phyloP scores from a whole-genome alignment of 1,284 basidiomycete genomes.

The Dichomitus squalens region DNA sequence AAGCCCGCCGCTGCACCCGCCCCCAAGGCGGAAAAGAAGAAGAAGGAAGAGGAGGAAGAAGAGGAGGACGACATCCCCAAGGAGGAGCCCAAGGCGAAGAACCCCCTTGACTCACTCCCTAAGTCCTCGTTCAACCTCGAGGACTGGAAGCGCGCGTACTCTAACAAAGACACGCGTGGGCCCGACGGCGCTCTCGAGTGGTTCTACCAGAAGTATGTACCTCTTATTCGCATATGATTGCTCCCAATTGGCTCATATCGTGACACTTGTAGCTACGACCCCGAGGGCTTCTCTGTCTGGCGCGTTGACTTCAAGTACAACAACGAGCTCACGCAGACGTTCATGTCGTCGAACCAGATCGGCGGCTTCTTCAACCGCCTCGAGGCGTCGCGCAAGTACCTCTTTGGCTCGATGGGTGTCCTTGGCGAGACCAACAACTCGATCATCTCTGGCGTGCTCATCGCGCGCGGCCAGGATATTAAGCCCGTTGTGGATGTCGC shows the following conservation, averaged over 20 bases:
- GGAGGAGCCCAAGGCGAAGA: slow-evolving; percentile 83
- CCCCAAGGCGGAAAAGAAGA: slow-evolving; percentile 57
- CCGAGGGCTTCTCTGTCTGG: slow-evolving; percentile 91
- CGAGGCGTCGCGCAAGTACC: slow-evolving; percentile 93
- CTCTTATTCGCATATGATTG: no score
- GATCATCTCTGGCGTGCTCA: slow-evolving; percentile 79
- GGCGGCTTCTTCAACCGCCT: slow-evolving; percentile 97
- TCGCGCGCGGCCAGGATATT: slow-evolving; percentile 78
- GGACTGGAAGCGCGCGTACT: slow-evolving; percentile 98
- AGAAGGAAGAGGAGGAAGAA: slow-evolving; percentile 63
- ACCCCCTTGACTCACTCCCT: slow-evolving; percentile 91
- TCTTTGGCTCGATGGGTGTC: slow-evolving; percentile 93
- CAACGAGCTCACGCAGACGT: slow-evolving; percentile 88
- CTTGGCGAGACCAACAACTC: slow-evolving; percentile 82
- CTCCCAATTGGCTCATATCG: neutral
- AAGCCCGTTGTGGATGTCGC: slow-evolving; percentile 79
- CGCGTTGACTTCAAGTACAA: slow-evolving; percentile 97
- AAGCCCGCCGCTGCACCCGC: slow-evolving; percentile 50
- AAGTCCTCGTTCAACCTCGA: slow-evolving; percentile 95
- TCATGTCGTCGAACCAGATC: slow-evolving; percentile 93
- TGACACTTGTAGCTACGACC: slow-evolving; percentile 75
- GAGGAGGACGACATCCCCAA: slow-evolving; percentile 67
- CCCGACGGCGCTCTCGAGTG: slow-evolving; percentile 76
- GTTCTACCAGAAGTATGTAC: slow-evolving; percentile 85
- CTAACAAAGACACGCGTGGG: slow-evolving; percentile 93